Evolutionary conservation across 768 basidiomycete species (phyloP).

Genomic region (Mrakia hoshinonis): DNA sequence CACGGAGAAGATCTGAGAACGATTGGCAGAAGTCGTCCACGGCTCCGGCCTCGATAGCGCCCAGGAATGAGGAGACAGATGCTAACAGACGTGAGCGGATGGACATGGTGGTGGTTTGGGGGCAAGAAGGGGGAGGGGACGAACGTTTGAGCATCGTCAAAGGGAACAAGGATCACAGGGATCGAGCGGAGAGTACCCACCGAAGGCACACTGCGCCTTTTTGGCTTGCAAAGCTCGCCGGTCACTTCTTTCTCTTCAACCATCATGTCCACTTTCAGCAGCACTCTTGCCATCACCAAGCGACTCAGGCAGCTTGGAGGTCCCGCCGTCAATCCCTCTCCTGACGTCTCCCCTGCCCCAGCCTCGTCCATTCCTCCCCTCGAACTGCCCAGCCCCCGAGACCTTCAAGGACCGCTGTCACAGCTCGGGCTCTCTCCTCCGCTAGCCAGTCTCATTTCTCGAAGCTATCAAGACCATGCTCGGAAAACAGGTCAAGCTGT

Average conservation of each 20-base stretch:
- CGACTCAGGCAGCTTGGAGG: not conserved
- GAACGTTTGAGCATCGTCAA: not conserved
- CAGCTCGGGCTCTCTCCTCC: not conserved
- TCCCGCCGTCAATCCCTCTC: too few relatives aligned
- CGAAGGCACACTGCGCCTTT: too few relatives aligned
- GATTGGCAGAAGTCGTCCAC: not conserved
- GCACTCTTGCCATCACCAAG: too few relatives aligned
- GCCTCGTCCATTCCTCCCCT: not conserved
- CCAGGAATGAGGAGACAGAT: not conserved
- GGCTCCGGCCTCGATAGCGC: not conserved
- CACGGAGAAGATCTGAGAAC: not conserved
- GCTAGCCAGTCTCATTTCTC: not conserved
- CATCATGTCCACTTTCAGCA: not conserved
- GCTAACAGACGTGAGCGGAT: not conserved
- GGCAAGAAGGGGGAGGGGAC: too few relatives aligned
- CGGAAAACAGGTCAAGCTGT: not conserved
- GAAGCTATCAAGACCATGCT: not conserved
- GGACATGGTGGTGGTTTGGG: slow-evolving; percentile 10
- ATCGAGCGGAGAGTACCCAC: too few relatives aligned
- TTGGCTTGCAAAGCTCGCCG: not conserved
- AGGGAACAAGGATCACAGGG: not conserved
- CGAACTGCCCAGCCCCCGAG: not conserved
- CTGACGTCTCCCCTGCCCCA: too few relatives aligned
- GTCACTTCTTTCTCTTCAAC: not conserved
- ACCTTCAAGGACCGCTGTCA: not conserved